Percentiles rank a stretch among this genome's conserved stretches.
Conservation (phyloP, 768 basidiomycete species). For the Trametes gibbosa region DNA sequence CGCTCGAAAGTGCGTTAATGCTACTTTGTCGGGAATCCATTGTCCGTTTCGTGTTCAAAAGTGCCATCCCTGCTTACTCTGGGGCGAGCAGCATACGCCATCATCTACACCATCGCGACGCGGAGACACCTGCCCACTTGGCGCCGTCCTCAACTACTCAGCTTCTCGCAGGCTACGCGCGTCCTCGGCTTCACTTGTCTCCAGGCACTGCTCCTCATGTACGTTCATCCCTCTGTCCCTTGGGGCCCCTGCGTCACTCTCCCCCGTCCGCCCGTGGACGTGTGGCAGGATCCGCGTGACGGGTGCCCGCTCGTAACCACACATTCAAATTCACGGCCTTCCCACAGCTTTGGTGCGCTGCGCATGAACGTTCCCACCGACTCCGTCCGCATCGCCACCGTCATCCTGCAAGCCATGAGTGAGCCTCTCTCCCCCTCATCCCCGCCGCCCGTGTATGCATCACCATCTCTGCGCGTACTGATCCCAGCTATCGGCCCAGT, state of each 20-base stretch:
- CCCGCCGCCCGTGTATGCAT: no score
- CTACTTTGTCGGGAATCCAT: not conserved
- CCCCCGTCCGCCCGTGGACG: not conserved
- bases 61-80: not conserved
- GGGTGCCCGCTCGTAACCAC: not conserved
- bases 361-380: not conserved
- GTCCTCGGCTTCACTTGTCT: constrained; percentile 9
- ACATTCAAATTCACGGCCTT: not conserved
- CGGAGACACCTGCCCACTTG: not conserved
- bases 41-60: not conserved
- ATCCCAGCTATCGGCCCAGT: constrained; percentile 2
- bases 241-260: not conserved
- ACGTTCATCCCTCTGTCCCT: not conserved
- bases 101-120: constrained; percentile 2
- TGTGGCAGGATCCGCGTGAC: not conserved
- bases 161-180: not conserved
- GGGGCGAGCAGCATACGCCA: constrained; percentile 2
- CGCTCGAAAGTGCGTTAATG: constrained; percentile 4
- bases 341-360: not conserved
- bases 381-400: not conserved
- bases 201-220: constrained; percentile 11
- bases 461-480: no score
- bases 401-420: constrained; percentile 3
- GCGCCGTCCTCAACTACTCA: not conserved
- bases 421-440: not conserved